Evolutionary conservation across 768 basidiomycete genomes (phyloP).

Genomic region (Clavulina sp.): DNA sequence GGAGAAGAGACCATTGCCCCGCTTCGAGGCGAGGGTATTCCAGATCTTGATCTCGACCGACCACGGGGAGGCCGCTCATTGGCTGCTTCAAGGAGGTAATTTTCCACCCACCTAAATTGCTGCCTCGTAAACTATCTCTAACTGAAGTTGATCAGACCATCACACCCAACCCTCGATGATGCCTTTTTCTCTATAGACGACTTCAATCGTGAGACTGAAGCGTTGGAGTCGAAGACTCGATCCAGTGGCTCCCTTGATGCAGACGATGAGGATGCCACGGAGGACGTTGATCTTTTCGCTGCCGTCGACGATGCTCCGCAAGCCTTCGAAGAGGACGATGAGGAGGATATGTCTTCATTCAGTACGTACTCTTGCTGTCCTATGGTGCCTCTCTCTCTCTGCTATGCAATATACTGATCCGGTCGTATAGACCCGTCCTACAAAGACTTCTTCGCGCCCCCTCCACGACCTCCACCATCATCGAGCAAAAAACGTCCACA

Average conservation of each 20-base stretch:
- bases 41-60: conserved; percentile 18
- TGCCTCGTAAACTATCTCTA: conserved; percentile 13
- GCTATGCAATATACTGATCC: not conserved
- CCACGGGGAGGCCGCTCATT: conserved; percentile 12
- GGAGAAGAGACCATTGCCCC: conserved; percentile 14
- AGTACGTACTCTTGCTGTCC: not conserved
- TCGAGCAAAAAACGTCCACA: not conserved
- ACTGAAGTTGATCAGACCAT: conserved; percentile 14
- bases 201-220: conserved; percentile 78
- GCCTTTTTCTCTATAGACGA: conserved; percentile 73
- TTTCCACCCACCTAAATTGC: not conserved
- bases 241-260: conserved; percentile 41
- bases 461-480: conserved; percentile 16
- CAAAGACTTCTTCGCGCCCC: conserved; percentile 65
- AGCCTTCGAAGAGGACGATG: conserved; percentile 30
- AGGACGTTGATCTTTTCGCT: conserved; percentile 45
- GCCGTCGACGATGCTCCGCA: conserved; percentile 28
- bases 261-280: conserved; percentile 32
- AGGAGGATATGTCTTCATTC: conserved; percentile 18
- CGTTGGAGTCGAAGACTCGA: conserved; percentile 45
- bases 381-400: not conserved
- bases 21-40: conserved; percentile 17
- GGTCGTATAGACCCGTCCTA: conserved; percentile 40
- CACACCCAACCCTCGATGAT: conserved; percentile 53
- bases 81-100: not conserved